Evolutionary conservation across 2,329 filamentous ascomycete species (phyloP), one percentile per base, ranked within the genome.

Genomic region (Cladosporium austrohemisphaericum): DNA sequence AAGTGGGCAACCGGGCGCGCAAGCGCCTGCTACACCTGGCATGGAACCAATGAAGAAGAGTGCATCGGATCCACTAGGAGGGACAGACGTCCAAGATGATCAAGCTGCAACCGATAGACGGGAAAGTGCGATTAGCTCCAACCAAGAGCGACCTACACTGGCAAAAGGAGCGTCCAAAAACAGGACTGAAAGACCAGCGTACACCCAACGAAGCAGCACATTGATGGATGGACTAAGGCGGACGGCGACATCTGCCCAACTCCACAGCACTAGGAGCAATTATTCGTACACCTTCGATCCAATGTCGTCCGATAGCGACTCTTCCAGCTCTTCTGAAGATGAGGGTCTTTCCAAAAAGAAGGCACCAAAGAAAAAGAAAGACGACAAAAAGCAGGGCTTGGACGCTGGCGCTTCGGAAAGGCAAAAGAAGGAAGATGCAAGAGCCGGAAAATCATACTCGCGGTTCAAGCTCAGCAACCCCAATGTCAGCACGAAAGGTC

Each of bases 381-480:
- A 25, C 10, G n/a, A 43, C 18, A n/a, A 40, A 26, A 36, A 53
- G 31, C n/a, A n/a, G n/a, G 16, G 25, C 16, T 28, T 14, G 11
- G 38, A 31, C n/a, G n/a, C n/a, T 19, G 38, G 25, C 16, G n/a
- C n/a, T n/a, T 31, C 25, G 8, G 50, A 51, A 31, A 51, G 48
- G 28, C 51, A 50, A n/a, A 55, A 51, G 40, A 54, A 37, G 48
- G 41, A 32, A 28, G 51, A 55, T 38, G 41, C 45, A 18, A 41
- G 45, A 35, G 35, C 43, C 33, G 53, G 45, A 29, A 44, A 50
- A 26, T 50, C 66, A 52, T 83, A 76, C 56, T 71, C 76, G 0
- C 73, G 72, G 2, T 84, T 88, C 64, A 71, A 71, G 31, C 72
- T 88, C 14, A 75, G 74, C 4, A 85, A 88, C 57, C 76, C 85